Evolutionary conservation across 2,329 filamentous ascomycete genomes (phyloP), one percentile per base, ranked within the genome.

Genomic region (Metarhizium guizhouense): DNA sequence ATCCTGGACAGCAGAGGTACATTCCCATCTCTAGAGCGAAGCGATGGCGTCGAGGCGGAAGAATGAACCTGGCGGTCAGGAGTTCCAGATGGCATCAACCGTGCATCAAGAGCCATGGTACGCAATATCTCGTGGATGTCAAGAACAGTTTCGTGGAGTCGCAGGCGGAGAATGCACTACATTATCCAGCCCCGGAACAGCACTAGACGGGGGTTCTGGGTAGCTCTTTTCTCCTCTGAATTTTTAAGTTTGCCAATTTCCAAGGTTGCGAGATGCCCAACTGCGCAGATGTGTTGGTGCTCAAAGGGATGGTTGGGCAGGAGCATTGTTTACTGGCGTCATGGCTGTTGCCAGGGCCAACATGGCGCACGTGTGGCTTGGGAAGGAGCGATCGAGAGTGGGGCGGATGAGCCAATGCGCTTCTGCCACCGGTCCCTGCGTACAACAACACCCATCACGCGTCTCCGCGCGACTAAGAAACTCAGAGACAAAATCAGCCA

Each of bases 1-100:
- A 80, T 79, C 67, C 74, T 78, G 62, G 75, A 74, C 63, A 77
- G 75, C 57, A 80, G 70, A 30, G 83, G 79, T 43, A 84, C 71
- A n/a, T 80, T 81, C 52, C 82, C 82, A 74, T 90, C 86, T 67
- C 84, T 82, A 43, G 87, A 87, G 58, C 88, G 82, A 64, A 93
- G 74, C 30, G 88, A 91, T 40, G 88, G 88, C 57, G 87, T 92
- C 54, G 88, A 92, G 51, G 88, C 88, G 55, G 83, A 86, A 20
- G 88, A 91, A 64, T 74, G 76, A 57, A 81, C 70, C 47, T 73
- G 59, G 52, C 64, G 64, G 54, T 69, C 66, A 64, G 64, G 66
- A 65, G 67, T 62, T 56, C 70, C 66, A 61, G 72, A 64, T 56
- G 75, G 74, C 72, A 81, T 75, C 56, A 78, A 65, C 64, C 75